phyloP scores from a whole-genome alignment of 1,284 basidiomycete genomes.

The Malassezia nana region DNA sequence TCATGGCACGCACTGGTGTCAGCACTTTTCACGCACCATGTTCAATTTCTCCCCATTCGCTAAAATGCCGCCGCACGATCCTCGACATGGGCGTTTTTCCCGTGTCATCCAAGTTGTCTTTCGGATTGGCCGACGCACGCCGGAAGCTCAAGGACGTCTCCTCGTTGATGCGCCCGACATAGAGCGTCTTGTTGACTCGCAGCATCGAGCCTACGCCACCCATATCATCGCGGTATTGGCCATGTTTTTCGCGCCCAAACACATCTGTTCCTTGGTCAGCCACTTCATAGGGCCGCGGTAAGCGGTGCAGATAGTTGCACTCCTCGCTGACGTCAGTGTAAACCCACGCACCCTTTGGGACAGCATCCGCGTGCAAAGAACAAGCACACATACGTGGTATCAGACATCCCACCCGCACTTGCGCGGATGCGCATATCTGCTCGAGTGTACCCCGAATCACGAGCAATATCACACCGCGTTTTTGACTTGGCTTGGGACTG shows the following conservation, averaged over 20 bases:
- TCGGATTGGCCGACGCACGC: conserved; percentile 19
- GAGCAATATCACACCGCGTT: conserved; percentile 76
- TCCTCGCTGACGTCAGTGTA: conserved; percentile 57
- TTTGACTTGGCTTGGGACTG: conserved; percentile 74
- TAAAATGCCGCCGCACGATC: conserved; percentile 61
- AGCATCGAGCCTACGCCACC: conserved; percentile 95
- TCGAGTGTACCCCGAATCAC: conserved; percentile 75
- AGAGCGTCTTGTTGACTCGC: conserved; percentile 83
- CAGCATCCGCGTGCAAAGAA: conserved; percentile 95
- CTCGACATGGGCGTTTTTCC: conserved; percentile 27
- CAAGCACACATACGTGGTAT: conserved; percentile 82
- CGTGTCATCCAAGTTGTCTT: conserved; percentile 27
- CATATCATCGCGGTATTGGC: conserved; percentile 98
- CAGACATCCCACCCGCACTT: conserved; percentile 43
- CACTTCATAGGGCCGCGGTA: conserved; percentile 57
- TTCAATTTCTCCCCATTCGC: conserved; percentile 93
- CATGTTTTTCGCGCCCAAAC: conserved; percentile 92
- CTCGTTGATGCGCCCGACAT: conserved; percentile 70
- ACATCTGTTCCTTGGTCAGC: conserved; percentile 90
- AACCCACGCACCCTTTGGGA: conserved; percentile 63
- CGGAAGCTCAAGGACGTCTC: conserved; percentile 26
- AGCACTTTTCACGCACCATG: conserved; percentile 58
- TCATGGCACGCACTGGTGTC: conserved; percentile 68
- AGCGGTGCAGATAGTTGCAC: conserved; percentile 83
- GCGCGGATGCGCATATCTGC: conserved; percentile 24